These are phyloP conservation scores for Nemophila menziesii DNA, from an alignment of 257 asterid species.

Conservation along the genomic window DNA sequence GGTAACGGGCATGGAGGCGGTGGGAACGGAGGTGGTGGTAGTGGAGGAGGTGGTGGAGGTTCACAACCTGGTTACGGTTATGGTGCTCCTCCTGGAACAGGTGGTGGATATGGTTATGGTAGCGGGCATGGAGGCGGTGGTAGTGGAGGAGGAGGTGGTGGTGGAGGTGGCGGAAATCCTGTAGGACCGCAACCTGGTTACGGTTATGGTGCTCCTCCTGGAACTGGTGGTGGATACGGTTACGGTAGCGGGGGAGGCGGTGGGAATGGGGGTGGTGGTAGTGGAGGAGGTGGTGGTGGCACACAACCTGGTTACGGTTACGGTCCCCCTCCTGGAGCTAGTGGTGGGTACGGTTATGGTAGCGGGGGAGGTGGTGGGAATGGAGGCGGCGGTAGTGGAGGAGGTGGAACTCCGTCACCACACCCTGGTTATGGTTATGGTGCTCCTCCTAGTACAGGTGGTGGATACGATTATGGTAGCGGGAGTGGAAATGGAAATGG, in stretches of 20 bases:
- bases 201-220: not conserved
- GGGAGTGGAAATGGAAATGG: not conserved
- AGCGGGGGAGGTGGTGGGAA: not conserved
- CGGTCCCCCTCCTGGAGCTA: too few species aligned
- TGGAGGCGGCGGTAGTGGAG: too few species aligned
- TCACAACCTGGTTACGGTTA: not conserved
- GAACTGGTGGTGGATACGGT: not conserved
- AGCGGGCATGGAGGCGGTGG: not conserved
- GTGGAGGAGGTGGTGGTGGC: not conserved
- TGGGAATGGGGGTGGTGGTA: conserved; percentile 1
- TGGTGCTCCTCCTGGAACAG: not conserved
- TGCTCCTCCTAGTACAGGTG: too few species aligned
- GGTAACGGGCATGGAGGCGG: not conserved
- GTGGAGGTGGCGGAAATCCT: not conserved
- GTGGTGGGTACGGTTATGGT: conserved; percentile 1
- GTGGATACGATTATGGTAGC: too few species aligned
- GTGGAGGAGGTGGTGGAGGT: conserved; percentile 1
- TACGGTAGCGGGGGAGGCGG: not conserved
- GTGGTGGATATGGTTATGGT: not conserved
- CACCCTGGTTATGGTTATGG: too few species aligned
- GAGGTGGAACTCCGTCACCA: too few species aligned
- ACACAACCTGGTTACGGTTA: too few species aligned
- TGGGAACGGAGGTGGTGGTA: not conserved
- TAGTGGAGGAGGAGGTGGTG: not conserved
- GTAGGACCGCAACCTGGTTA: too few species aligned